A percentile compares a stretch with the other conserved stretches of the same genome.
Evolutionary conservation across 1,284 basidiomycete species (phyloP).

Genomic region (Leccinum pallidistipes): DNA sequence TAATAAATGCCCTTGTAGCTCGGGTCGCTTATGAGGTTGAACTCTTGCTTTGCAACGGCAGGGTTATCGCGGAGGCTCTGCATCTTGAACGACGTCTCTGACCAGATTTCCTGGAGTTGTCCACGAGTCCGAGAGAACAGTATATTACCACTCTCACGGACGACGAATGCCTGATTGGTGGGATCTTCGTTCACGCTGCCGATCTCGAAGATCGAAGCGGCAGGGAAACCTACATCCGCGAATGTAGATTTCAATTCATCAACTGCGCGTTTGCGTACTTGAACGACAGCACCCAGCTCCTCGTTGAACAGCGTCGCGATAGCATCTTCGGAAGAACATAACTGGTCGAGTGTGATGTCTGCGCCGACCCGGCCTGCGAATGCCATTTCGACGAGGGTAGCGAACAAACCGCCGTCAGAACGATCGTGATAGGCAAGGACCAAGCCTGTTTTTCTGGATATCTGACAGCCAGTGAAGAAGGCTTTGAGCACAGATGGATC

Average conservation of each 20-base stretch:
- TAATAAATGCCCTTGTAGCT: conserved; percentile 73
- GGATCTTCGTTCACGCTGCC: conserved; percentile 61
- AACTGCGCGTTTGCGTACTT: conserved; percentile 71
- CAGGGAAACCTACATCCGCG: conserved; percentile 70
- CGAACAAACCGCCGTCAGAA: conserved; percentile 95
- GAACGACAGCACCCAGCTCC: conserved; percentile 92
- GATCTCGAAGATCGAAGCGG: conserved; percentile 71
- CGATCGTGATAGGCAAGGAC: conserved; percentile 97
- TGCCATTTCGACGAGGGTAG: conserved; percentile 93
- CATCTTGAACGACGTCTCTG: conserved; percentile 93
- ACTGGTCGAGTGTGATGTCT: conserved; percentile 62
- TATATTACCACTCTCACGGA: conserved; percentile 53
- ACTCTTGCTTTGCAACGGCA: conserved; percentile 80
- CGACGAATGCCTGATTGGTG: conserved; percentile 61
- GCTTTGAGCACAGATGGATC: conserved; percentile 73
- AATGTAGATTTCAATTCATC: conserved; percentile 63
- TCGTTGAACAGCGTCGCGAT: conserved; percentile 90
- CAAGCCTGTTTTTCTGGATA: conserved; percentile 61
- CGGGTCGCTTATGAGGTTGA: conserved; percentile 70
- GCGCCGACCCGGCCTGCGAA: conserved; percentile 90
- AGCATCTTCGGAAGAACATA: conserved; percentile 52
- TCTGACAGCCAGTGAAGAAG: conserved; percentile 81
- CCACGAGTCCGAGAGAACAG: conserved; percentile 71
- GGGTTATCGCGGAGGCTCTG: conserved; percentile 90
- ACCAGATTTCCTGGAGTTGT: conserved; percentile 84